These are phyloP conservation scores for Coemansia sp. DNA, from an alignment of 192 early-diverging fungal species.

Conservation along the genomic window DNA sequence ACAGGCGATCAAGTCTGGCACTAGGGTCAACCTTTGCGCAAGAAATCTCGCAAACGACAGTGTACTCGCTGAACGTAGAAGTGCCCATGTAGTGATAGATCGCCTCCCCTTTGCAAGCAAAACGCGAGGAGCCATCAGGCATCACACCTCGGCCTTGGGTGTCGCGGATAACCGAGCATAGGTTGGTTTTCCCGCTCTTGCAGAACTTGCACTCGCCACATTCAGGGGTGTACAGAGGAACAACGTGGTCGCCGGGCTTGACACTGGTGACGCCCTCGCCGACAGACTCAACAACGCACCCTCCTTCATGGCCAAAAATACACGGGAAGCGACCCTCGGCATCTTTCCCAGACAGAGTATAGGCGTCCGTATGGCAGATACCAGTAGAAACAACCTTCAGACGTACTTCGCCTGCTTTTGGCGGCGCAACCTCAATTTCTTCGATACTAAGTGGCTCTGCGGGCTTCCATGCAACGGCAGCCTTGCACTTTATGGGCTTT, in stretches of 20 bases:
- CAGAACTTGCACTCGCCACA: constrained; percentile 98
- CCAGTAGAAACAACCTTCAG: constrained; percentile 91
- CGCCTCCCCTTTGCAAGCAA: constrained; percentile 83
- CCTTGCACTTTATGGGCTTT: constrained; percentile 76
- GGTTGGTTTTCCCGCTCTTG: constrained; percentile 94
- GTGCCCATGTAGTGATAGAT: constrained; percentile 97
- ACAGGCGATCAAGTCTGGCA: constrained; percentile 82
- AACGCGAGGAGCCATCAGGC: constrained; percentile 91
- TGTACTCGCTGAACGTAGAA: constrained; percentile 96
- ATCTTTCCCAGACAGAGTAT: constrained; percentile 85
- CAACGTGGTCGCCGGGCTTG: constrained; percentile 89
- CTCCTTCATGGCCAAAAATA: constrained; percentile 96
- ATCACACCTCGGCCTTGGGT: constrained; percentile 95
- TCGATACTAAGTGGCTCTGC: constrained; percentile 90
- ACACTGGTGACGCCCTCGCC: constrained; percentile 94
- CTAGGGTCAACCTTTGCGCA: constrained; percentile 80
- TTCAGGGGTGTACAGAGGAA: constrained; percentile 90
- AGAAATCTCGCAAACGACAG: constrained; percentile 88
- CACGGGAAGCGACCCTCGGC: constrained; percentile 87
- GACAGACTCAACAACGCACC: constrained; percentile 92
- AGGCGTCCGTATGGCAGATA: constrained; percentile 95
- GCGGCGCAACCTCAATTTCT: constrained; percentile 91
- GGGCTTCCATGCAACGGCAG: constrained; percentile 94
- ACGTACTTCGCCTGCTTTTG: constrained; percentile 91
- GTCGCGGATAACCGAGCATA: constrained; percentile 85